These are phyloP conservation scores for Aspergillus baeticus DNA, from an alignment of 495 filamentous ascomycete genomes.

Conservation along the genomic window DNA sequence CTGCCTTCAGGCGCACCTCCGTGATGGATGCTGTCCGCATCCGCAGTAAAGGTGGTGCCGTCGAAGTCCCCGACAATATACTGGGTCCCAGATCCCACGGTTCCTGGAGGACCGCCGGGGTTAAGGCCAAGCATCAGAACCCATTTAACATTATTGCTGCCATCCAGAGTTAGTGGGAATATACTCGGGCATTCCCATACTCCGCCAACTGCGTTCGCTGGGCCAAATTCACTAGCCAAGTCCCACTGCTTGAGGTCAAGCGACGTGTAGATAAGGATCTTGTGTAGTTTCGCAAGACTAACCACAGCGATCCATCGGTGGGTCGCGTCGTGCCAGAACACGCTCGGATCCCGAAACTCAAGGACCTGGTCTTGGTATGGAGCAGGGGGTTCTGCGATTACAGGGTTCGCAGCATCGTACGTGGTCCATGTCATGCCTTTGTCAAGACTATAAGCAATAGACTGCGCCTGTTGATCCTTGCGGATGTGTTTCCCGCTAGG, in stretches of 20 bases:
- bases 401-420: slow-evolving; percentile 50
- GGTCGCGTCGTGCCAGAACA: slow-evolving; percentile 48
- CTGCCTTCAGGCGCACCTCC: not conserved
- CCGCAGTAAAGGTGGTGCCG: slow-evolving; percentile 27
- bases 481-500: slow-evolving; percentile 15
- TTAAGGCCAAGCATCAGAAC: slow-evolving; percentile 44
- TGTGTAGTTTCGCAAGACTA: slow-evolving; percentile 49
- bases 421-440: slow-evolving; percentile 51
- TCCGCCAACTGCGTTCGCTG: slow-evolving; percentile 48
- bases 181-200: slow-evolving; percentile 62
- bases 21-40: not conserved
- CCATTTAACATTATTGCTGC: slow-evolving; percentile 11
- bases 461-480: slow-evolving; percentile 47
- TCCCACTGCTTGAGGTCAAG: slow-evolving; percentile 52
- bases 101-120: slow-evolving; percentile 53
- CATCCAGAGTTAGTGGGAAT: slow-evolving; percentile 32
- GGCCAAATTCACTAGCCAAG: slow-evolving; percentile 53
- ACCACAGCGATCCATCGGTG: slow-evolving; percentile 51
- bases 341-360: slow-evolving; percentile 59
- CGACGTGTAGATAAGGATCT: slow-evolving; percentile 52
- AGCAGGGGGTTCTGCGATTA: slow-evolving; percentile 43
- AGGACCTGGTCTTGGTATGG: slow-evolving; percentile 25
- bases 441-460: slow-evolving; percentile 55
- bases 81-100: slow-evolving; percentile 35
- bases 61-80: slow-evolving; percentile 37